phyloP scores from a whole-genome alignment of 2,329 filamentous ascomycete species.

The Fusarium poae region DNA sequence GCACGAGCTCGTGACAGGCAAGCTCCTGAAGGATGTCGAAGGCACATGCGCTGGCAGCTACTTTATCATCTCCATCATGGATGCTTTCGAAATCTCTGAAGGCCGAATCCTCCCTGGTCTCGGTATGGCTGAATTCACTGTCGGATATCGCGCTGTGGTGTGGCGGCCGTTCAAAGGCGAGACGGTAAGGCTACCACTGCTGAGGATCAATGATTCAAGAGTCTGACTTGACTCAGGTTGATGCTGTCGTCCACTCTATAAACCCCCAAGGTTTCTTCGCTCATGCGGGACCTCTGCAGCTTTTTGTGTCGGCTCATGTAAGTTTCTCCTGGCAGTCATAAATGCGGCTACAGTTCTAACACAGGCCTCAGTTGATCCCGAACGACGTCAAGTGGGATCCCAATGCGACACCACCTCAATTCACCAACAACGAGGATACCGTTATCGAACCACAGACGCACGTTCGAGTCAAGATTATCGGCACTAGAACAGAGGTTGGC shows the following conservation, averaged over 20 bases:
- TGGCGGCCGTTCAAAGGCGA: slow-evolving; percentile 99
- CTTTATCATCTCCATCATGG: slow-evolving; percentile 98
- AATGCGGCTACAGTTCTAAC: slow-evolving; percentile 24
- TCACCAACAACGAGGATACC: slow-evolving; percentile 93
- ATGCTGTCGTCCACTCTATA: slow-evolving; percentile 92
- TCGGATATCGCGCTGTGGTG: slow-evolving; percentile 94
- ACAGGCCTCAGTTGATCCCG: slow-evolving; percentile 79
- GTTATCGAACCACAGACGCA: slow-evolving; percentile 95
- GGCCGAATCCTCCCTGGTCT: slow-evolving; percentile 92
- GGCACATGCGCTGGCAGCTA: slow-evolving; percentile 95
- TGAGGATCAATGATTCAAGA: slow-evolving; percentile 33
- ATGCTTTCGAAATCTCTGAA: slow-evolving; percentile 94
- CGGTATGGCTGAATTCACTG: slow-evolving; percentile 92
- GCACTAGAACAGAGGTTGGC: slow-evolving; percentile 91
- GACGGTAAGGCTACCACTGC: slow-evolving; percentile 74
- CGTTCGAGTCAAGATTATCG: slow-evolving; percentile 93
- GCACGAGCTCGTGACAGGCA: slow-evolving; percentile 88
- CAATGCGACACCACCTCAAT: slow-evolving; percentile 96
- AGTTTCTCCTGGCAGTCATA: slow-evolving; percentile 51
- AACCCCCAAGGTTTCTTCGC: slow-evolving; percentile 94
- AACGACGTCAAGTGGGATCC: slow-evolving; percentile 93
- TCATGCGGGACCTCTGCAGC: slow-evolving; percentile 80
- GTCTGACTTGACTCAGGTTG: slow-evolving; percentile 73
- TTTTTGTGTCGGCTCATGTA: slow-evolving; percentile 88
- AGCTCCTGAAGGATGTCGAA: slow-evolving; percentile 92